phyloP scores from a whole-genome alignment of 495 filamentous ascomycete genomes.

The Lepidopterella palustris region DNA sequence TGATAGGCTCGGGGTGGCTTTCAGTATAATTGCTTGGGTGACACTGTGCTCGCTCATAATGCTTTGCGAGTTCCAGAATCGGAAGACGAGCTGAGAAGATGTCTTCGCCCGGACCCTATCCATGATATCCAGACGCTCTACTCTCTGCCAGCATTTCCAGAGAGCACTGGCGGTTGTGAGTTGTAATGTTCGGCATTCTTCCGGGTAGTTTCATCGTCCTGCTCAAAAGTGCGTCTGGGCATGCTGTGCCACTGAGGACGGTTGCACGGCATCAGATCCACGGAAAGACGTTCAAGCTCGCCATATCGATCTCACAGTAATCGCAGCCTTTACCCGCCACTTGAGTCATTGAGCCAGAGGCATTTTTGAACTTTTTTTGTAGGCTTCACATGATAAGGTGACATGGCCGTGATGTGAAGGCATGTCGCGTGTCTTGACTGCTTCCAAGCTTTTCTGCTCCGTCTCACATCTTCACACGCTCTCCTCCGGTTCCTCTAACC shows the following conservation, averaged over 20 bases:
- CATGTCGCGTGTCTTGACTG: neutral
- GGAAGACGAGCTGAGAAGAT: no score
- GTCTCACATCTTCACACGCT: no score
- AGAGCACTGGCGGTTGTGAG: no score
- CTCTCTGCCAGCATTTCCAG: no score
- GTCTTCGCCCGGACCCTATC: no score
- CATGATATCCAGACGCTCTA: no score
- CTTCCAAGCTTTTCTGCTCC: no score
- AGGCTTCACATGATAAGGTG: neutral
- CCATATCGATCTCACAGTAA: neutral
- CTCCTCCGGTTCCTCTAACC: no score
- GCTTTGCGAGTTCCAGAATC: neutral
- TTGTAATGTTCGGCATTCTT: neutral
- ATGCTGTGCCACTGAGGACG: neutral
- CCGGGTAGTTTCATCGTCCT: neutral
- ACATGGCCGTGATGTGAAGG: neutral
- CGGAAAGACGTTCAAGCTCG: no score
- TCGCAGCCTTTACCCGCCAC: neutral
- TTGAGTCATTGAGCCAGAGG: neutral
- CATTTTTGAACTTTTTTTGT: no score
- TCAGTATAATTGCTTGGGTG: neutral
- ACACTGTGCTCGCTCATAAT: neutral
- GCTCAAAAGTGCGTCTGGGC: no score
- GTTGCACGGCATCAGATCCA: neutral
- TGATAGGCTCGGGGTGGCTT: neutral